Evolutionary conservation across 306 rosid species (phyloP), one percentile per base, ranked within the genome.

Genomic region (Prunus campanulata): DNA sequence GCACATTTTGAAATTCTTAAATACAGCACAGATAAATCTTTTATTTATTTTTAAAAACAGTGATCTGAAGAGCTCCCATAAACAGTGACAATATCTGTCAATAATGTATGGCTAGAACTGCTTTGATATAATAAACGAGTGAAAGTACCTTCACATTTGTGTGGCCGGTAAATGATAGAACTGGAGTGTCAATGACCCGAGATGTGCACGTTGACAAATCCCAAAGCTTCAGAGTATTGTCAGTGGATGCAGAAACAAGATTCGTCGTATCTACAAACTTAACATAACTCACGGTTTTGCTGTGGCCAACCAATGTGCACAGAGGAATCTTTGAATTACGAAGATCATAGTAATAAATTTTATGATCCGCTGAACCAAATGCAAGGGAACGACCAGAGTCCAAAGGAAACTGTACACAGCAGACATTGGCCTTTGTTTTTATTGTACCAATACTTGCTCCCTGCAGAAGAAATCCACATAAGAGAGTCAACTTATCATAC

Each of bases 341-440:
- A 50, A 89, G 90, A 83, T 96, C 99, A 42, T 92, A 89, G 87
- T 92, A 92, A 79, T 96, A 96, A 79, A 92, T 85, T 54, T 84
- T 88, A 82, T 92, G 99, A 80, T 96, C 99, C 2, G 99, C 98
- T 8, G 99, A 96, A 76, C 99, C 99, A 74, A 92, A 96, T 11
- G 97, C 98, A 74, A 96, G 90, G 85, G 78, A 88, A 57, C 93
- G 93, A 68, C 93, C 85, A 24, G 93, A 88, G 81, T 92, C 99
- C 70, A 67, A 54, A 10, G 97, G 96, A 75, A 92, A 96, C 86
- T 96, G 97, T 71, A 96, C 98, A 50, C 97, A 92, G 89, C 99
- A 96, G 70, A 96, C 93, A 66, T 96, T 92, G 44, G 99, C 99
- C 89, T 96, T 91, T 48, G 98, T 88, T 81, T 87, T 92, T 85